phyloP scores from a whole-genome alignment of 2,329 filamentous ascomycete species.

The Penicillium sp. region DNA sequence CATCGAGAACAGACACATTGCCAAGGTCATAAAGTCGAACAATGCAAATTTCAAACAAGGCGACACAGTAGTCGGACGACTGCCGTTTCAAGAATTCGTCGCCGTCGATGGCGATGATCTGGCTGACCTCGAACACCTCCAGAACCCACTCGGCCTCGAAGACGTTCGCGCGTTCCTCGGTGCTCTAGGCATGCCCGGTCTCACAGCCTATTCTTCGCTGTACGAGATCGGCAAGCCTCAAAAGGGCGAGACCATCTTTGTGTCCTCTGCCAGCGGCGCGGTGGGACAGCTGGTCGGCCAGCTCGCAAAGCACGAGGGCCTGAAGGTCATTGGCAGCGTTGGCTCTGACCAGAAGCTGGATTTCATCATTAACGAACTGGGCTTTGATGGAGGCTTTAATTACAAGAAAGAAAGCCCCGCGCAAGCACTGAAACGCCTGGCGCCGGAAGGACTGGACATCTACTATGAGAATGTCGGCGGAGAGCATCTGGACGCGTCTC shows the following conservation, averaged over 20 bases:
- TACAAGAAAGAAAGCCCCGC: conserved; percentile 76
- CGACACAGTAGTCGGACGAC: conserved; percentile 58
- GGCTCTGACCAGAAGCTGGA: conserved; percentile 76
- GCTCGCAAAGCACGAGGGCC: conserved; percentile 74
- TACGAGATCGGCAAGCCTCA: conserved; percentile 72
- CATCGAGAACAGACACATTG: conserved; percentile 61
- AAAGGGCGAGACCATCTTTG: conserved; percentile 76
- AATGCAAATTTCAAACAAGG: conserved; percentile 60
- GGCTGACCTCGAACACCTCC: conserved; percentile 49
- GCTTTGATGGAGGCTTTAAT: conserved; percentile 74
- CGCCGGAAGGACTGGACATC: conserved; percentile 75
- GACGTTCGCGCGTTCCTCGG: conserved; percentile 63
- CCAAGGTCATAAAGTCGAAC: conserved; percentile 68
- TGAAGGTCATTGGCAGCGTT: conserved; percentile 75
- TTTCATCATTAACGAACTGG: conserved; percentile 66
- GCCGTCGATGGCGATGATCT: conserved; percentile 47
- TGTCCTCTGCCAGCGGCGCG: conserved; percentile 74
- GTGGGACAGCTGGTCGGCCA: conserved; percentile 82
- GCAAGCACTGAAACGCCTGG: conserved; percentile 66
- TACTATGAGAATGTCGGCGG: conserved; percentile 80
- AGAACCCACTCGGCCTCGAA: conserved; percentile 59
- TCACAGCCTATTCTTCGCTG: conserved; percentile 71
- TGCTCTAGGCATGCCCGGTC: conserved; percentile 71
- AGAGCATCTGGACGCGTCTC: conserved; percentile 66
- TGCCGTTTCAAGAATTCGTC: conserved; percentile 68